Conservation (phyloP, 805 yeast genomes). For the Millerago galiae region DNA sequence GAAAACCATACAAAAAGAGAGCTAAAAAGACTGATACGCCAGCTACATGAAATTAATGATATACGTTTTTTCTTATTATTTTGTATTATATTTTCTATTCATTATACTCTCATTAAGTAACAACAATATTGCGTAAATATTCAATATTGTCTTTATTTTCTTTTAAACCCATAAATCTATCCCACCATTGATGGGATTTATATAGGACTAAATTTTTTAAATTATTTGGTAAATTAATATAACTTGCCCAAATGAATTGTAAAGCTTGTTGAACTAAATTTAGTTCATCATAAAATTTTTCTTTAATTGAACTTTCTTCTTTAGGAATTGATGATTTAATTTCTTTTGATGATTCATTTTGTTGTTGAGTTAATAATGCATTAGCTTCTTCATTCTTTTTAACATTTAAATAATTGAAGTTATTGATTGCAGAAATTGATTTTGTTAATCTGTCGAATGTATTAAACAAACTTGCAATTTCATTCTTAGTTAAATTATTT, state of each 20-base stretch:
- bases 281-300: slow-evolving; percentile 46
- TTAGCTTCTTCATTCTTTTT: slow-evolving; percentile 8
- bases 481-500: slow-evolving; percentile 61
- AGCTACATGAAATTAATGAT: neutral
- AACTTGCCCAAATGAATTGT: slow-evolving; percentile 58
- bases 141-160: slow-evolving; percentile 17
- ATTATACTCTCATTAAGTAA: neutral
- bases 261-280: slow-evolving; percentile 52
- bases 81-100: neutral
- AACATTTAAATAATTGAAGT: slow-evolving; percentile 53
- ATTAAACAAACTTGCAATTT: slow-evolving; percentile 83
- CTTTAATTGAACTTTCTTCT: slow-evolving; percentile 19
- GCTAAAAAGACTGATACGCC: slow-evolving; percentile 22
- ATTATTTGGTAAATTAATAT: slow-evolving; percentile 62
- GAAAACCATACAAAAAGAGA: slow-evolving; percentile 27
- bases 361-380: neutral
- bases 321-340: neutral
- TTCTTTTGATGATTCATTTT: neutral
- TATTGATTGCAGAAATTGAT: slow-evolving; percentile 66
- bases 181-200: slow-evolving; percentile 59
- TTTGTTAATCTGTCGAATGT: slow-evolving; percentile 90
- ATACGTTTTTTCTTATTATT: neutral
- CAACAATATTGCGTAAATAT: slow-evolving; percentile 17
- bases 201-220: slow-evolving; percentile 44
- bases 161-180: slow-evolving; percentile 59